A percentile compares a stretch with the other conserved stretches of the same genome.
Conservation (phyloP, 306 rosid species). For the Quercus suber region DNA sequence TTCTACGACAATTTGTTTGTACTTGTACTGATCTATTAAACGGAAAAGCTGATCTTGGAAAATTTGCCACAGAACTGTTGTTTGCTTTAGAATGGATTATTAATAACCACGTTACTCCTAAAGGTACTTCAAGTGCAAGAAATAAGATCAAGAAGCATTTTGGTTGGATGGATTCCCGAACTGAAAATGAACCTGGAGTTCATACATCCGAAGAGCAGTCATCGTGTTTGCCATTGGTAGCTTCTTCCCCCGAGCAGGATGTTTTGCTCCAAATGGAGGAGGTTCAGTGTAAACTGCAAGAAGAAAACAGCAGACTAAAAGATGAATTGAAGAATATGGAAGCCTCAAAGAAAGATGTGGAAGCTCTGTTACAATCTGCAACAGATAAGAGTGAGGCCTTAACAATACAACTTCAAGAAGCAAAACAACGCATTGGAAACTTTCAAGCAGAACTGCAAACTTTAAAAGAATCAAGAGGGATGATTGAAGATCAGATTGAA, state of each 20-base stretch:
- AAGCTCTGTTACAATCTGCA: conserved; percentile 39
- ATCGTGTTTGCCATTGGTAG: conserved; percentile 26
- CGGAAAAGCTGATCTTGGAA: conserved; percentile 49
- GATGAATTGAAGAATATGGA: conserved; percentile 47
- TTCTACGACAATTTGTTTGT: conserved; percentile 45
- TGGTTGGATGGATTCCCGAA: conserved; percentile 25
- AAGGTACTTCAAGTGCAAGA: conserved; percentile 46
- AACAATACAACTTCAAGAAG: conserved; percentile 54
- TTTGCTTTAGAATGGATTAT: conserved; percentile 64
- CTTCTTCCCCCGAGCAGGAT: conserved; percentile 33
- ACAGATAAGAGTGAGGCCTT: conserved; percentile 40
- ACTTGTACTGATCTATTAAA: conserved; percentile 49
- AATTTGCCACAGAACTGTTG: conserved; percentile 45
- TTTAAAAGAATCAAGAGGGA: conserved; percentile 43
- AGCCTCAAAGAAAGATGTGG: conserved; percentile 46
- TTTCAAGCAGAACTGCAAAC: conserved; percentile 51
- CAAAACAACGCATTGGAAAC: conserved; percentile 47
- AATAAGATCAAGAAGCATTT: conserved; percentile 70
- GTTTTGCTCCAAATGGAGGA: conserved; percentile 22
- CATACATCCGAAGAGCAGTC: conserved; percentile 23
- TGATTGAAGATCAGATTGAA: conserved; percentile 52
- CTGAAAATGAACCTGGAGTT: conserved; percentile 26
- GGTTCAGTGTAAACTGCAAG: conserved; percentile 30
- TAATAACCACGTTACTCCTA: conserved; percentile 44
- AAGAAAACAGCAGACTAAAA: conserved; percentile 48